Evolutionary conservation across 768 basidiomycete genomes (phyloP).

Genomic region (Boletus edulis): DNA sequence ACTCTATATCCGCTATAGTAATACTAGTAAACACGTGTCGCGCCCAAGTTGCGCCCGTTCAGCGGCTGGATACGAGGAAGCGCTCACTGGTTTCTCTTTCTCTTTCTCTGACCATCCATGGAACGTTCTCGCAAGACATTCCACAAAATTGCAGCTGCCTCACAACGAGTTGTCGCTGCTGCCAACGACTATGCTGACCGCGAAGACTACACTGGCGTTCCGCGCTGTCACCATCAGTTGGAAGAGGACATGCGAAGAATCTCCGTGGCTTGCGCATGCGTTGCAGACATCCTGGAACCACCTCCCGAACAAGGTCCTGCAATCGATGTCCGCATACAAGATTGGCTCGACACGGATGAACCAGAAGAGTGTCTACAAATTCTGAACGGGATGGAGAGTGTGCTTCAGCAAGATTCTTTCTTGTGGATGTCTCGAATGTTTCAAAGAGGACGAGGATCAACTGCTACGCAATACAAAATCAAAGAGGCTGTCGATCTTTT

Average conservation of each 20-base stretch:
- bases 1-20: no score
- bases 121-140: conserved; percentile 4
- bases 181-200: conserved; percentile 1
- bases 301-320: not conserved
- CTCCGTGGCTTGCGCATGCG: conserved; percentile 3
- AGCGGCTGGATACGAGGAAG: no score
- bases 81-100: no score
- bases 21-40: no score
- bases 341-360: conserved; percentile 1
- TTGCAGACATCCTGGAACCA: not conserved
- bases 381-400: not conserved
- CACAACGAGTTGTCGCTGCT: not conserved
- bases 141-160: not conserved
- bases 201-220: not conserved
- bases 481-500: conserved; percentile 1
- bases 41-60: no score
- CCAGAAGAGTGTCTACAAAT: not conserved
- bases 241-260: conserved; percentile 5
- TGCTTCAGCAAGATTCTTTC: not conserved
- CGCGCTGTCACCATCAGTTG: conserved; percentile 1
- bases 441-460: not conserved
- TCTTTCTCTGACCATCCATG: not conserved
- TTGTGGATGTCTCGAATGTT: not conserved
- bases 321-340: not conserved
- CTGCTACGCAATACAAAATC: not conserved